Evolutionary conservation across 2,329 filamentous ascomycete genomes (phyloP).

Genomic region (Botrytis elliptica): DNA sequence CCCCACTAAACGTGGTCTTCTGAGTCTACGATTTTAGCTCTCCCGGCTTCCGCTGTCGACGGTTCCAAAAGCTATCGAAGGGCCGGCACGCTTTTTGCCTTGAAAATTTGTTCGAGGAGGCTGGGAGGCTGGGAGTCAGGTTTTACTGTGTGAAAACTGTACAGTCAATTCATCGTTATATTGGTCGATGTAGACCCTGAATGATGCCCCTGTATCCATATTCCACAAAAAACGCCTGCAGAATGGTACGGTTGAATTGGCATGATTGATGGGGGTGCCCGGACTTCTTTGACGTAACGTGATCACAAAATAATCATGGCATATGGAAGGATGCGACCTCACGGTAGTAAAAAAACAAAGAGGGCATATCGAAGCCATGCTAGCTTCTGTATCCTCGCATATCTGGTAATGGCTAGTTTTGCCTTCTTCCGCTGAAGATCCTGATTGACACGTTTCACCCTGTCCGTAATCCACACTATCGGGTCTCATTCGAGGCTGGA

Average conservation of each 20-base stretch:
- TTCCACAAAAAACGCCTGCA: not conserved
- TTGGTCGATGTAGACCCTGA: not conserved
- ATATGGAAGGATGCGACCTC: not conserved
- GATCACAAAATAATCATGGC: constrained; percentile 3
- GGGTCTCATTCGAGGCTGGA: constrained; percentile 25
- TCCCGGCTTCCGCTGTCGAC: constrained; percentile 27
- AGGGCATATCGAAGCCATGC: constrained; percentile 14
- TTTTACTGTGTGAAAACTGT: not conserved
- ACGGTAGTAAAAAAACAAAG: not conserved
- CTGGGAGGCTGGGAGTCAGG: constrained; percentile 9
- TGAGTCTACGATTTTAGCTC: constrained; percentile 22
- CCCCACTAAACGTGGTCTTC: constrained; percentile 23
- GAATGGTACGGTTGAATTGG: not conserved
- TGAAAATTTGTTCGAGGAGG: constrained; percentile 19
- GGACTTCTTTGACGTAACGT: not conserved
- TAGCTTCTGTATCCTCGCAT: constrained; percentile 21
- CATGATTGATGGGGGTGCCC: not conserved
- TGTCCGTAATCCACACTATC: constrained; percentile 25
- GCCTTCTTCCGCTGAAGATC: constrained; percentile 27
- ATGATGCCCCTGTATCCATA: not conserved
- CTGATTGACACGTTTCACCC: constrained; percentile 30
- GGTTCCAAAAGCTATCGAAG: constrained; percentile 20
- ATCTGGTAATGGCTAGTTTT: constrained; percentile 26
- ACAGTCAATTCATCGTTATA: not conserved
- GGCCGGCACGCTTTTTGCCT: constrained; percentile 23